Evolutionary conservation across 2,329 filamentous ascomycete genomes (phyloP).

Genomic region (Orbilia oligospora): DNA sequence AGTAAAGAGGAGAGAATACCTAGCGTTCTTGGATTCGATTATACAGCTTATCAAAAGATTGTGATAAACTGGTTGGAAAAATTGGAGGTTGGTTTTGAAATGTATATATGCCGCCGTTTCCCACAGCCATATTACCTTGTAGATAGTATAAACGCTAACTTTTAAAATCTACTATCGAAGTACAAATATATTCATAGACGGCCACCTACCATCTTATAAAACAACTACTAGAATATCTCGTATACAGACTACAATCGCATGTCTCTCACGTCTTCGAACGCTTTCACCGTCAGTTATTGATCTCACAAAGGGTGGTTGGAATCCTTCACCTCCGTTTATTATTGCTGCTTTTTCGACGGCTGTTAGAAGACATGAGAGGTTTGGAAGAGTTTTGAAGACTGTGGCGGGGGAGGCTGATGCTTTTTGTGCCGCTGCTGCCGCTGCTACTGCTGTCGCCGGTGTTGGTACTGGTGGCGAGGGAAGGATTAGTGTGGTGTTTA

Average conservation of each 20-base stretch:
- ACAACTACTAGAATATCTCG: conserved; percentile 42
- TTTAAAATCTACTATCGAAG: neutral
- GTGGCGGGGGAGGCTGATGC: conserved; percentile 53
- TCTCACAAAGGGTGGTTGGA: conserved; percentile 32
- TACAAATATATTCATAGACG: conserved; percentile 33
- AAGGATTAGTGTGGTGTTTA: conserved; percentile 39
- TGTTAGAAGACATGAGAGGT: conserved; percentile 18
- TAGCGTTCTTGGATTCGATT: conserved; percentile 29
- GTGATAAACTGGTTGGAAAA: conserved; percentile 38
- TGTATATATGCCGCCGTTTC: conserved; percentile 15
- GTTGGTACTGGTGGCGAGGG: neutral
- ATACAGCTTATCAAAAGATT: conserved; percentile 20
- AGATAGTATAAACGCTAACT: neutral
- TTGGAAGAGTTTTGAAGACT: neutral
- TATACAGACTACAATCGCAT: conserved; percentile 25
- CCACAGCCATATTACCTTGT: neutral
- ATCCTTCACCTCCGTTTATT: conserved; percentile 42
- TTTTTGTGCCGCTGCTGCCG: conserved; percentile 38
- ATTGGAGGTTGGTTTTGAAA: conserved; percentile 38
- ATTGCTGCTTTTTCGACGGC: conserved; percentile 45
- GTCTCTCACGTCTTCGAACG: conserved; percentile 20
- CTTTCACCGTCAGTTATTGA: conserved; percentile 36
- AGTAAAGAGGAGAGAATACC: conserved; percentile 23
- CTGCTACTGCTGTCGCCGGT: conserved; percentile 21
- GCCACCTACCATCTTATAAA: conserved; percentile 48